Evolutionary conservation across 2,329 filamentous ascomycete species (phyloP), one percentile per base, ranked within the genome.

Genomic region (Fusarium compactum): DNA sequence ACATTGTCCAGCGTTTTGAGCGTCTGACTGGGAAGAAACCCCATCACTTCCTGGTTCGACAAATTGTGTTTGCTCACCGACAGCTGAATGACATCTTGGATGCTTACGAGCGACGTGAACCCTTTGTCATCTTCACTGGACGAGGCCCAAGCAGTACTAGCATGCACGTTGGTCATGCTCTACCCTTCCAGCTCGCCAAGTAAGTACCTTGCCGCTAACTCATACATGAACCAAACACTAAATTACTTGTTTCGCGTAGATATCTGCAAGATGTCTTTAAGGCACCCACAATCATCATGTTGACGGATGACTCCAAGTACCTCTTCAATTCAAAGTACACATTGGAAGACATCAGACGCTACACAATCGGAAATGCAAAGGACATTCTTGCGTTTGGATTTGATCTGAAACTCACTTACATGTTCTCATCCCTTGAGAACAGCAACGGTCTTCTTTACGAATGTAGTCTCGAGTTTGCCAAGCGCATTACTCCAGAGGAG

Each of bases 251-350:
- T 44, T 44, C 27, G 14, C n/a, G 2, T 40, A 56, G 53, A 48
- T 56, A 56, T 56, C 53, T 56, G 0, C 53, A 56, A 40, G 43
- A 56, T 40, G 53, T 56, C 30, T 24, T 56, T 24, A 30, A 29
- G 53, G 53, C 43, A 48, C 53, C 53, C 18, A 56, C 53, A n/a
- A 56, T 56, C 10, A 56, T 56, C 24, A 56, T 56, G 53, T 56
- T 56, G 30, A 56, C 53, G 15, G 53, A 56, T 56, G 53, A 56
- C 15, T 56, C 53, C 24, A 56, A 56, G 43, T 56, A 56, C 43
- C 53, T 56, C 3, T 56, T 56, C 43, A 56, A 56, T n/a, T 48
- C 53, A 47, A 56, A 56, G 43, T 56, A 56, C 53, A 56, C 53
- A 24, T 24, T 56, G 53, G 43, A 47, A n/a, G 53, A 56, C 24